Evolutionary conservation across 805 yeast genomes (phyloP).

Genomic region (Maudiozyma serrabonitensis): DNA sequence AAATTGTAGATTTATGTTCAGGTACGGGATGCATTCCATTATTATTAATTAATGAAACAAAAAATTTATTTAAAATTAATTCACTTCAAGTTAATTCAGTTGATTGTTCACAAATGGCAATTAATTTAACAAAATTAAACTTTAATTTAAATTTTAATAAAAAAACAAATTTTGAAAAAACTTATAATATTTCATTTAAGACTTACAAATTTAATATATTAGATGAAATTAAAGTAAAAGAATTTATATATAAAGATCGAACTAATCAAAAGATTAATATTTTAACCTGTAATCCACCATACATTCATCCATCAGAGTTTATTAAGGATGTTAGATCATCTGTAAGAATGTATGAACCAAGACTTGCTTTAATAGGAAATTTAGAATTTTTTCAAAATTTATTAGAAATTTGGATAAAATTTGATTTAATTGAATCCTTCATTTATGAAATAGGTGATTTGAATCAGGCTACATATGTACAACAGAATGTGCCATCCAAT

Average conservation of each 20-base stretch:
- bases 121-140: conserved; percentile 26
- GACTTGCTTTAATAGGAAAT: conserved; percentile 69
- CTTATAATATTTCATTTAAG: neutral
- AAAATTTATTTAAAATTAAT: neutral
- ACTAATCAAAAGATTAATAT: conserved; percentile 33
- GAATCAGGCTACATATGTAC: conserved; percentile 43
- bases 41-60: neutral
- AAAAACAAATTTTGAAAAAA: too few relatives aligned
- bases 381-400: conserved; percentile 59
- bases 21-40: conserved; percentile 86
- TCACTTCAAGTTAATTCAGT: conserved; percentile 34
- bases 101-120: conserved; percentile 49
- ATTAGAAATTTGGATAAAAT: conserved; percentile 33
- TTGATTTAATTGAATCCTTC: conserved; percentile 37
- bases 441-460: conserved; percentile 69
- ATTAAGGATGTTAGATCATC: conserved; percentile 46
- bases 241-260: neutral
- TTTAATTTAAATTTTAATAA: neutral
- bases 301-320: conserved; percentile 35
- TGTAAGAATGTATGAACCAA: conserved; percentile 68
- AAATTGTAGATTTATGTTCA: conserved; percentile 63
- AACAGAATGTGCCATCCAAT: conserved; percentile 8
- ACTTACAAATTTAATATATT: neutral
- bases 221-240: neutral
- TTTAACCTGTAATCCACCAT: conserved; percentile 86